phyloP scores from a whole-genome alignment of 768 basidiomycete genomes.

The Lactarius hengduanensis region DNA sequence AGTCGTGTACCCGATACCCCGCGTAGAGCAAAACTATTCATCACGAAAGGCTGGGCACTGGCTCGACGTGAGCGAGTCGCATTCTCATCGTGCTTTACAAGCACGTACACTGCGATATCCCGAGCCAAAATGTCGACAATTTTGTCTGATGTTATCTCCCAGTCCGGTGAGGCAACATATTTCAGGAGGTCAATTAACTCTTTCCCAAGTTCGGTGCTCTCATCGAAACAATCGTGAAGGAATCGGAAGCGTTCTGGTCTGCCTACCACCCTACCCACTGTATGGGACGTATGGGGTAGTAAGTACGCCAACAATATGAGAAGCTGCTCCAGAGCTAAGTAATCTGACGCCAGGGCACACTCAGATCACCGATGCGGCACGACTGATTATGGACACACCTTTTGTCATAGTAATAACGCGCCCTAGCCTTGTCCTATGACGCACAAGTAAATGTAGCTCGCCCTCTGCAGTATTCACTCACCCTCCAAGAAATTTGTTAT shows the following conservation, averaged over 20 bases:
- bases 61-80: too few species aligned
- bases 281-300: constrained; percentile 22
- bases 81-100: not conserved
- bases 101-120: constrained; percentile 26
- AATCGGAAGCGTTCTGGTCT: constrained; percentile 21
- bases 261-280: constrained; percentile 11
- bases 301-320: constrained; percentile 26
- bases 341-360: constrained; percentile 15
- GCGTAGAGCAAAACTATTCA: constrained; percentile 16
- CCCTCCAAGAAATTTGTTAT: constrained; percentile 23
- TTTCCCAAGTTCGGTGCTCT: constrained; percentile 8
- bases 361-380: not conserved
- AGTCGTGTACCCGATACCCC: constrained; percentile 1
- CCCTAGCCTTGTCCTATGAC: constrained; percentile 17
- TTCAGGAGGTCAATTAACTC: constrained; percentile 27
- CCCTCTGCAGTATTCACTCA: not conserved
- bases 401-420: constrained; percentile 18
- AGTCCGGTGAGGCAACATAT: constrained; percentile 20
- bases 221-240: constrained; percentile 25
- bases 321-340: constrained; percentile 26
- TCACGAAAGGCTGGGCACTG: constrained; percentile 27
- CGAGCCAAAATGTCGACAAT: constrained; percentile 29
- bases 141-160: constrained; percentile 27
- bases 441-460: not conserved
- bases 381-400: constrained; percentile 10